Evolutionary conservation across 768 basidiomycete species (phyloP).

Genomic region (Collybiopsis confluens): DNA sequence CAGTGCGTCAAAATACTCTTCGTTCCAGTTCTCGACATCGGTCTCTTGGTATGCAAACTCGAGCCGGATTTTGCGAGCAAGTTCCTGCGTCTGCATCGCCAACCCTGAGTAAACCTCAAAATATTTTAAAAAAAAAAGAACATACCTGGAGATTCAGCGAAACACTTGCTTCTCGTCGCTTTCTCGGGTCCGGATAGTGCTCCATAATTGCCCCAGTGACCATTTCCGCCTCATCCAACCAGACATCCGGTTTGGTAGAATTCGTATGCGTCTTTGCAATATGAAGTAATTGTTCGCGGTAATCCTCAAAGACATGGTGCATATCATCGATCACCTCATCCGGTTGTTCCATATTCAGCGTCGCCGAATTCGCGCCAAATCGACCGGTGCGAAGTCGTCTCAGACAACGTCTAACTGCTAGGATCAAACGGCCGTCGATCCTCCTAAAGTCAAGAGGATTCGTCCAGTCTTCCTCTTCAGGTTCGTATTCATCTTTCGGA

Average conservation of each 20-base stretch:
- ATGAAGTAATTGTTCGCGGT: background rate
- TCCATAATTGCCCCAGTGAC: slow-evolving; percentile 3
- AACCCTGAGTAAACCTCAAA: background rate
- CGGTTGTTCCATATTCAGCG: background rate
- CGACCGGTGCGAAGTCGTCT: background rate
- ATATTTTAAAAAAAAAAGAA: background rate
- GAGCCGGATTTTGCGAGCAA: background rate
- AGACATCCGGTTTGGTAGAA: background rate
- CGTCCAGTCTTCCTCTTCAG: background rate
- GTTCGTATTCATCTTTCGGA: slow-evolving; percentile 2
- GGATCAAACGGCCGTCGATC: background rate
- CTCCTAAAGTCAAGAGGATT: background rate
- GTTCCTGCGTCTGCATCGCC: slow-evolving; percentile 1
- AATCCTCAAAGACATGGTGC: slow-evolving; percentile 7
- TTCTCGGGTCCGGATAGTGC: background rate
- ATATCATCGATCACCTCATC: slow-evolving; percentile 1
- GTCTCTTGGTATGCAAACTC: background rate
- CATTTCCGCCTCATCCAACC: background rate
- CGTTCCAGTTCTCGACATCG: background rate
- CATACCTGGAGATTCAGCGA: slow-evolving; percentile 1
- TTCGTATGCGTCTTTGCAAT: slow-evolving; percentile 4
- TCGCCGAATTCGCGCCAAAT: background rate
- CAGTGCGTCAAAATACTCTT: slow-evolving; percentile 4
- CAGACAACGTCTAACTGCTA: background rate
- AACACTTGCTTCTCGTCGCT: background rate